Base-by-base conservation (phyloP, 2,329 filamentous ascomycete species). In the Clarireedia homoeocarpa region DNA sequence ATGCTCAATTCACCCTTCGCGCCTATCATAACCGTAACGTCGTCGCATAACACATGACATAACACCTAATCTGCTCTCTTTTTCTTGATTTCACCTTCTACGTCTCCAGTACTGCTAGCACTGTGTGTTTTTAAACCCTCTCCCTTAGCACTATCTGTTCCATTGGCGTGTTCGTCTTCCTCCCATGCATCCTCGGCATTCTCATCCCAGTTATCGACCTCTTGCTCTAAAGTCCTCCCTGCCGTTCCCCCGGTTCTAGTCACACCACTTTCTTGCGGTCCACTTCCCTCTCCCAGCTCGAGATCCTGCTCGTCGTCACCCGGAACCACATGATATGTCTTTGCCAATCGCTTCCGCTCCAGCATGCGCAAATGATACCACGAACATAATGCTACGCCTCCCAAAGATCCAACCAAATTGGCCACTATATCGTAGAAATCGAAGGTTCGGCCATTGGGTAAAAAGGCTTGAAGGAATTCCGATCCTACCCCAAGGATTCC, bases 291-390 rank as follows among this genome's bases (percentile, higher is more conserved):
- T 1, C 88, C 90, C 6, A 96, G 79, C 73, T 96, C 91, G 14
- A 96, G 72, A 69, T 96, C 88, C 14, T 71, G 71, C 12, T 75
- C 78, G 2, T 78, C 79, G 14, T 77, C 78, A 27, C 82, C 83
- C 0, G 87, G 81, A 5, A 95, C 80, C 6, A 81, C 78, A 53
- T 81, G 79, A 67, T 95, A 95, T 51, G 82, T 81, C 67, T 88
- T 88, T 55, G 82, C 83, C 66, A 83, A 77, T 58, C 91, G 81
- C 69, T 88, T 89, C 60, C 94, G 81, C 71, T 97, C 92, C 40
- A 97, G 76, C 91, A 97, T 97, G 58, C 94, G 86, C 68, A 88
- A 87, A 73, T 99, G 94, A 70, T 99, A 99, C 88, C 89, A 92
- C 56, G 84, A 85, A 70, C 89, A 95, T 20, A 95, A 70, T 0